phyloP scores from a whole-genome alignment of 495 filamentous ascomycete species.

The Podospora anserina region DNA sequence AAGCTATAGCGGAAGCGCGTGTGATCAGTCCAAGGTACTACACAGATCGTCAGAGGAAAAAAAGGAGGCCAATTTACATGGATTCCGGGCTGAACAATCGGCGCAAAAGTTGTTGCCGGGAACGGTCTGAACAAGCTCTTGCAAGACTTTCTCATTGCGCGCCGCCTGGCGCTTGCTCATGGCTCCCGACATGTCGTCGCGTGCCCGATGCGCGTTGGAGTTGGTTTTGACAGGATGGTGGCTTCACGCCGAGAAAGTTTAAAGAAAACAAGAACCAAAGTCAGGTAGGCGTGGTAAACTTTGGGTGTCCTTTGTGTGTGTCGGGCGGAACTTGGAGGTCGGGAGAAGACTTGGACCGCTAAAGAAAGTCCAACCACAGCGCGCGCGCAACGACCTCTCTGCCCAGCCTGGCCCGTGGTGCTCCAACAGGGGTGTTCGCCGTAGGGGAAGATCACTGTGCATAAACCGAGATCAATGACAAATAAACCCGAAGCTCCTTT shows the following conservation, averaged over 20 bases:
- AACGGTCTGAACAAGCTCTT: conserved; percentile 83
- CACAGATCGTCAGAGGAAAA: conserved; percentile 7
- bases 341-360: background rate
- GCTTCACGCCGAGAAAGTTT: background rate
- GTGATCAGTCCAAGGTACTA: conserved; percentile 19
- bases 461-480: background rate
- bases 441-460: background rate
- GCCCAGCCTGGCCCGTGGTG: background rate
- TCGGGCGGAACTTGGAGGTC: background rate
- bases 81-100: conserved; percentile 87
- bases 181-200: conserved; percentile 48
- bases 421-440: background rate
- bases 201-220: conserved; percentile 12
- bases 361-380: background rate
- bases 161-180: conserved; percentile 91
- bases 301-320: background rate
- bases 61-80: conserved; percentile 60
- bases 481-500: background rate
- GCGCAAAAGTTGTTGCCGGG: conserved; percentile 94
- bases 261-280: background rate
- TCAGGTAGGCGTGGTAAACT: background rate
- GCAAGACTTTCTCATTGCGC: conserved; percentile 88
- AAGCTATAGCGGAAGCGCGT: conserved; percentile 57
- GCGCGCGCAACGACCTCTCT: background rate
- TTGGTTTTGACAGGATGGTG: background rate